Percentiles rank a stretch among this genome's conserved stretches.
Evolutionary conservation across 805 yeast species (phyloP).

Genomic region (Helenozyma rhizophorensis): DNA sequence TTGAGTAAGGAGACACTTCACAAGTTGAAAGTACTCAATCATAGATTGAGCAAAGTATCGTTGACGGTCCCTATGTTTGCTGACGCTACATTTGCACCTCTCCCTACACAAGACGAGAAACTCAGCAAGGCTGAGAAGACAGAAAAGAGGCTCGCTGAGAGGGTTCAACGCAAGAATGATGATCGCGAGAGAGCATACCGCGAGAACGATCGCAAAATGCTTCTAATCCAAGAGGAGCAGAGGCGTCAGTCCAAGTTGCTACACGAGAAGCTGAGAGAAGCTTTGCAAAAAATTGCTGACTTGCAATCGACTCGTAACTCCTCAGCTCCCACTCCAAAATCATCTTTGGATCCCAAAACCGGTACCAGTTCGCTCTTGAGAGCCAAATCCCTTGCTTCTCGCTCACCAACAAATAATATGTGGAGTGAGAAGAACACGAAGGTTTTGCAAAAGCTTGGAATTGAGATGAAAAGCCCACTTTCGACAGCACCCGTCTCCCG

Average conservation of each 20-base stretch:
- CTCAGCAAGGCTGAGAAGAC: slow-evolving; percentile 9
- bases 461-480: slow-evolving; percentile 21
- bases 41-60: slow-evolving; percentile 11
- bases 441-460: slow-evolving; percentile 36
- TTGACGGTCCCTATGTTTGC: slow-evolving; percentile 5
- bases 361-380: slow-evolving; percentile 27
- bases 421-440: slow-evolving; percentile 24
- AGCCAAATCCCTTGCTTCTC: slow-evolving; percentile 33
- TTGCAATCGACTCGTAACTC: slow-evolving; percentile 11
- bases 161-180: slow-evolving; percentile 14
- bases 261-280: slow-evolving; percentile 26
- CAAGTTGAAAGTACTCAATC: slow-evolving; percentile 9
- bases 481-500: slow-evolving; percentile 12
- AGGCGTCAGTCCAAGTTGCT: slow-evolving; percentile 20
- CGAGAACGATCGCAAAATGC: slow-evolving; percentile 2
- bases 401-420: slow-evolving; percentile 14
- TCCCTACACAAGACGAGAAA: not conserved
- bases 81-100: not conserved
- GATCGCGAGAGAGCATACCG: slow-evolving; percentile 6
- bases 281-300: slow-evolving; percentile 20
- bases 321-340: slow-evolving; percentile 9
- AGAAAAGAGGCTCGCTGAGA: slow-evolving; percentile 18
- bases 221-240: slow-evolving; percentile 13
- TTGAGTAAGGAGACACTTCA: slow-evolving; percentile 9
- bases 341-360: slow-evolving; percentile 37